These are phyloP conservation scores for Setomelanomma holmii DNA, from an alignment of 2,329 filamentous ascomycete species.

Conservation along the genomic window DNA sequence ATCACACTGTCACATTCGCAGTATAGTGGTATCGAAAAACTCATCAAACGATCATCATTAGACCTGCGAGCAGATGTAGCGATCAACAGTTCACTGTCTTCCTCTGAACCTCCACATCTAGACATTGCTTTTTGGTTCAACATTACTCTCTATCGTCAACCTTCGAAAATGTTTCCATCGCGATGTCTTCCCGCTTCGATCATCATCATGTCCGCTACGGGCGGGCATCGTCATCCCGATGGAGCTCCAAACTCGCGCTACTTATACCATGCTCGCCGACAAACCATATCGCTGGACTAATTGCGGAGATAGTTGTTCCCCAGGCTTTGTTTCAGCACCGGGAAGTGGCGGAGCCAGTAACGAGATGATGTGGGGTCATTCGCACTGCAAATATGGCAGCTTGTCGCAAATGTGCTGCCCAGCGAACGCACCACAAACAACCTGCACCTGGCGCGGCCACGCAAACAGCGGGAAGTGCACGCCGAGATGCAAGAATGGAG, in stretches of 20 bases:
- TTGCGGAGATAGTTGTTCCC: constrained; percentile 1
- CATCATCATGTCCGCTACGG: neutral
- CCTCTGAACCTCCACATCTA: too few species aligned
- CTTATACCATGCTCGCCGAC: neutral
- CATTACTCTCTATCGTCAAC: too few species aligned
- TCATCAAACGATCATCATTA: too few species aligned
- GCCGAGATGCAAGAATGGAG: constrained; percentile 2
- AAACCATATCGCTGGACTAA: constrained; percentile 5
- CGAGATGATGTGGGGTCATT: constrained; percentile 5
- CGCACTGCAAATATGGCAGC: neutral
- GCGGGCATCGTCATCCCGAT: neutral
- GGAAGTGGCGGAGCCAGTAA: neutral
- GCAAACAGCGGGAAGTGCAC: neutral
- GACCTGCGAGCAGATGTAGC: too few species aligned
- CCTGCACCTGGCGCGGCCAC: constrained; percentile 2
- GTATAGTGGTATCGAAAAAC: too few species aligned
- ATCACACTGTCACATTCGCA: too few species aligned
- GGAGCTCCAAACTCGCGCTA: neutral
- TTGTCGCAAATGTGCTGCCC: constrained; percentile 6
- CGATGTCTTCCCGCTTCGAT: too few species aligned
- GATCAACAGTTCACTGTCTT: too few species aligned
- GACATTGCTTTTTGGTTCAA: too few species aligned
- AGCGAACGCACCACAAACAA: neutral
- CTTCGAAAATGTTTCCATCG: too few species aligned
- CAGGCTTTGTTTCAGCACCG: constrained; percentile 2